phyloP scores from a whole-genome alignment of 345 rosid species.

The Trapa incisa region DNA sequence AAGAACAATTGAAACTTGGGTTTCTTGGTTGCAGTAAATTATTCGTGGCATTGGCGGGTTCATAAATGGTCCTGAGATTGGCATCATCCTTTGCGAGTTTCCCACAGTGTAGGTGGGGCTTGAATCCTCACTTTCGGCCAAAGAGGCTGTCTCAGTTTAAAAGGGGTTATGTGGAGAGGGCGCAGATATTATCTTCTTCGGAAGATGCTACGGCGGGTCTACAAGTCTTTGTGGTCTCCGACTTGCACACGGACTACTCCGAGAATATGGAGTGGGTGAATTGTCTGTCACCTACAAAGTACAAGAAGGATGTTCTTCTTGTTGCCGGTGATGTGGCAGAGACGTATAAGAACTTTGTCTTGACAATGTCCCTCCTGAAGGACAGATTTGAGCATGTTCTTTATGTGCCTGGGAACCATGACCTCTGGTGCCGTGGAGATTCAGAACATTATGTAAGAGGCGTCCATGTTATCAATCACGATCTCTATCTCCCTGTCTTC shows the following conservation, averaged over 20 bases:
- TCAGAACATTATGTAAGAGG: constrained; percentile 26
- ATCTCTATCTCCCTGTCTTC: background rate
- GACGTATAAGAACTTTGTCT: constrained; percentile 27
- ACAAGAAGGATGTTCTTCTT: constrained; percentile 35
- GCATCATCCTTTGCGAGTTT: constrained; percentile 18
- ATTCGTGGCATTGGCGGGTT: background rate
- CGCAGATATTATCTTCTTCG: constrained; percentile 15
- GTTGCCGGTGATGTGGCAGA: constrained; percentile 66
- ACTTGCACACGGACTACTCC: constrained; percentile 49
- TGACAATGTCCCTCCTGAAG: constrained; percentile 47
- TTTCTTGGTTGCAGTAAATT: background rate
- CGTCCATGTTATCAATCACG: background rate
- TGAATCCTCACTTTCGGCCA: constrained; percentile 3
- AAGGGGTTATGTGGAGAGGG: constrained; percentile 18
- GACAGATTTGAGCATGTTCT: constrained; percentile 40
- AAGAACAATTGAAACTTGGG: background rate
- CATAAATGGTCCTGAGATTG: constrained; percentile 10
- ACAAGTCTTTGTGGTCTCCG: constrained; percentile 45
- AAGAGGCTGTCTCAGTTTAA: constrained; percentile 4
- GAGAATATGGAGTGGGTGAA: constrained; percentile 53
- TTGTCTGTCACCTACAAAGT: constrained; percentile 22
- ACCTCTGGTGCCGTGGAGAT: constrained; percentile 47
- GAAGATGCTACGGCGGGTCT: constrained; percentile 13
- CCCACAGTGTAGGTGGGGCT: constrained; percentile 1
- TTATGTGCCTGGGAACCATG: constrained; percentile 55